Conservation (phyloP, 306 rosid genomes). For the Rubus idaeus region DNA sequence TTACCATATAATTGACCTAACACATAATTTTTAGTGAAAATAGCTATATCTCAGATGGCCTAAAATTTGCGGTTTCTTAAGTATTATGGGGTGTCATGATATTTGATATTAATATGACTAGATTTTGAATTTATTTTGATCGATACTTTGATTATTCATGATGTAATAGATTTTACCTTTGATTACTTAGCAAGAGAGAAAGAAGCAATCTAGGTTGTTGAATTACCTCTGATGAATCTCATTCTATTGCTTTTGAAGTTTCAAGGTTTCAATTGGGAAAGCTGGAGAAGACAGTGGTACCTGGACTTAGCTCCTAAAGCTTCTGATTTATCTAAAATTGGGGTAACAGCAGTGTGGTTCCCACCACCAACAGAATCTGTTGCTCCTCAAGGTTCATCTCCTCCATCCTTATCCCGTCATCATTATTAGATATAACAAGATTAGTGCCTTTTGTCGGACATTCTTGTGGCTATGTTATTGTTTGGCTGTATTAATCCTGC, state of each 20-base stretch:
- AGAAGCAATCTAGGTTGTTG: neutral
- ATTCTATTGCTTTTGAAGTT: conserved; percentile 38
- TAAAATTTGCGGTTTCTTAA: neutral
- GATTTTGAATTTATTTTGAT: neutral
- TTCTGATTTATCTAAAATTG: conserved; percentile 65
- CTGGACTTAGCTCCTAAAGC: conserved; percentile 59
- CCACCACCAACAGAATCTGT: conserved; percentile 83
- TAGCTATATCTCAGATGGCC: neutral
- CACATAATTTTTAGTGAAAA: neutral
- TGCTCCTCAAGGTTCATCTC: conserved; percentile 55
- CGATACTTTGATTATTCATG: neutral
- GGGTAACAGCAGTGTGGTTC: conserved; percentile 72
- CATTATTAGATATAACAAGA: neutral
- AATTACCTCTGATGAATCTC: conserved; percentile 26
- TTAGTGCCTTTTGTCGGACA: neutral
- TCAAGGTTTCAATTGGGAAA: conserved; percentile 88
- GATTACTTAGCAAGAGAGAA: conserved; percentile 1
- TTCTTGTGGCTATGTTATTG: neutral
- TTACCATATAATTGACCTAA: neutral
- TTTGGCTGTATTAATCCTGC: conserved; percentile 7
- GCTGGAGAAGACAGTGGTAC: conserved; percentile 86
- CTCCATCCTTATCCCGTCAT: neutral
- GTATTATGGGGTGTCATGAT: neutral
- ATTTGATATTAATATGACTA: neutral
- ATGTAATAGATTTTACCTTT: neutral